Evolutionary conservation across 2,329 filamentous ascomycete genomes (phyloP), one percentile per base, ranked within the genome.

Genomic region (Hymenoscyphus salicellus): DNA sequence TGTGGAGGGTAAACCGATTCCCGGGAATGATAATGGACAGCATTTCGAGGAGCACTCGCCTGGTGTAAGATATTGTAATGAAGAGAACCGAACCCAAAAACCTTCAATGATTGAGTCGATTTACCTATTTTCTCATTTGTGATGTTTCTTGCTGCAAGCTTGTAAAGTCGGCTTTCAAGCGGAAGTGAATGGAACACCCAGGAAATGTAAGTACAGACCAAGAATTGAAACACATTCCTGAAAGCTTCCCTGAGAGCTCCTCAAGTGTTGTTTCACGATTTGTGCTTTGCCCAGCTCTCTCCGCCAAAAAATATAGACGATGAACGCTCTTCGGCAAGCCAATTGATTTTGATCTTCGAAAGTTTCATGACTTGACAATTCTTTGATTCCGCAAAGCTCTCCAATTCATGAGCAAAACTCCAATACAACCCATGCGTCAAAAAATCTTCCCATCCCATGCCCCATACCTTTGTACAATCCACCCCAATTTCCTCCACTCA

Each of bases 391-490:
- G 46, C 20, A 26, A 30, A 52, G 46, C 46, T 52, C 46, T 52
- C 26, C 20, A 52, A 14, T 26, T 52, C 46, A 14, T 52, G 46
- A 52, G 46, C 46, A 26, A 52, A 52, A 52, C 46, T 52, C 46
- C 46, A 52, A 52, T 52, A 52, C 46, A 52, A 52, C 23, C 46
- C 46, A 52, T 52, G 46, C 8, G 20, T 52, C 46, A 52, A 52
- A 52, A 52, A 16, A 14, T 52, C 46, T 52, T 61, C 59, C 32
- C 28, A 20, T 62, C 52, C 32, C 23, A 30, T 33, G 30, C 43
- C 60, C 41, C 20, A 28, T 32, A 57, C 7, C 38, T 57, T 58
- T 58, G 60, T 62, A 62, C 60, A 62, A 62, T n/a, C 30, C 14
- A n/a, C 58, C 26, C 16, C 23, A 17, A 16, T 43, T 49, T n/a